phyloP scores from a whole-genome alignment of 495 filamentous ascomycete genomes.

The Hamigera avellanea region DNA sequence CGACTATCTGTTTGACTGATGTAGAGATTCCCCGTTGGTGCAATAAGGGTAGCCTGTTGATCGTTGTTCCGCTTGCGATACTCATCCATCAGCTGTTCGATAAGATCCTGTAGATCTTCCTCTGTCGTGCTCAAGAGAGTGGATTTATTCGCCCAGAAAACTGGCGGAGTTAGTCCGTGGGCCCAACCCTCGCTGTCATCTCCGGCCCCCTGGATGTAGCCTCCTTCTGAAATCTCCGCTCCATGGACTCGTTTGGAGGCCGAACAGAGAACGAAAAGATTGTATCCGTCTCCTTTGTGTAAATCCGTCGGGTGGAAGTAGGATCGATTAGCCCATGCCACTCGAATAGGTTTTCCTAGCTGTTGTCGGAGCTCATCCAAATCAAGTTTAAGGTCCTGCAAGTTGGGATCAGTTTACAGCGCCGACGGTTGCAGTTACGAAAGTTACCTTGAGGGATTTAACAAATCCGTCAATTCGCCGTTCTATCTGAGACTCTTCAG shows the following conservation, averaged over 20 bases:
- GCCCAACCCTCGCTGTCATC: slow-evolving; percentile 93
- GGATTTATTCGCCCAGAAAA: slow-evolving; percentile 65
- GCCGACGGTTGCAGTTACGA: too few species aligned
- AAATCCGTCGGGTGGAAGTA: slow-evolving; percentile 31
- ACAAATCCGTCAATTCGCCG: slow-evolving; percentile 56
- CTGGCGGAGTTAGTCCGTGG: slow-evolving; percentile 54
- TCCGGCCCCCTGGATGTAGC: slow-evolving; percentile 88
- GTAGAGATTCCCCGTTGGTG: slow-evolving; percentile 29
- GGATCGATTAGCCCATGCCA: slow-evolving; percentile 33
- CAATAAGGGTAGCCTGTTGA: slow-evolving; percentile 17
- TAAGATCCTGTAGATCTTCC: slow-evolving; percentile 51
- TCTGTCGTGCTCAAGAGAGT: slow-evolving; percentile 47
- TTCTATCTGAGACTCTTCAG: slow-evolving; percentile 73
- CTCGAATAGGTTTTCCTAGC: slow-evolving; percentile 26
- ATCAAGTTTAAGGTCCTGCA: slow-evolving; percentile 39
- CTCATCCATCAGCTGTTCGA: slow-evolving; percentile 39
- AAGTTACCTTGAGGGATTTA: slow-evolving; percentile 40
- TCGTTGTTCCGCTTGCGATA: slow-evolving; percentile 11
- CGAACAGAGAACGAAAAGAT: slow-evolving; percentile 67
- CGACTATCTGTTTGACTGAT: slow-evolving; percentile 16
- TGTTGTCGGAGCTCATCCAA: slow-evolving; percentile 24
- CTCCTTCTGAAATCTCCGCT: slow-evolving; percentile 53
- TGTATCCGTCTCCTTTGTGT: slow-evolving; percentile 28
- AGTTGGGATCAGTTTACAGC: slow-evolving; percentile 7
- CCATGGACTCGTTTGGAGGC: slow-evolving; percentile 58